Percentiles rank a stretch among this genome's conserved stretches.
phyloP scores from a whole-genome alignment of 2,329 filamentous ascomycete genomes.

The Apiospora koreana region DNA sequence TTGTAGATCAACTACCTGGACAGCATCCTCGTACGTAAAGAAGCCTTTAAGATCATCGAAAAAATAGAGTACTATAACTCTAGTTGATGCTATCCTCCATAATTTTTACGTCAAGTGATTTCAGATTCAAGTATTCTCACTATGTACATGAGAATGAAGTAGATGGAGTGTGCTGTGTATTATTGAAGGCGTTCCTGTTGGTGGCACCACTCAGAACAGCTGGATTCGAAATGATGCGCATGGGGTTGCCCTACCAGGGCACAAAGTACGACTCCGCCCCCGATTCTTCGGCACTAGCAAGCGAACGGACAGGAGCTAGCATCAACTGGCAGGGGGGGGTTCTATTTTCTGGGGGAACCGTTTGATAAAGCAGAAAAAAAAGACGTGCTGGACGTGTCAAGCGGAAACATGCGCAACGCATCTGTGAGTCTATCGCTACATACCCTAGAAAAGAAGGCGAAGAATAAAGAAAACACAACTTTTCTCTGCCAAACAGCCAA shows the following conservation, averaged over 20 bases:
- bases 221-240: neutral
- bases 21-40: too few species aligned
- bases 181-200: too few species aligned
- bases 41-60: too few species aligned
- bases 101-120: too few species aligned
- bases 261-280: neutral
- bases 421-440: neutral
- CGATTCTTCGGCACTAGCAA: conserved; percentile 2
- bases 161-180: too few species aligned
- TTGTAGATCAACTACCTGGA: too few species aligned
- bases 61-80: too few species aligned
- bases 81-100: too few species aligned
- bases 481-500: neutral
- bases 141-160: too few species aligned
- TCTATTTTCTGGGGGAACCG: neutral
- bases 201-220: neutral
- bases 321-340: neutral
- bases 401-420: neutral
- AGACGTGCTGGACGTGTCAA: neutral
- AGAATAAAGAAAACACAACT: neutral
- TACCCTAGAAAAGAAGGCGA: neutral
- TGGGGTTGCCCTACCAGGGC: conserved; percentile 1
- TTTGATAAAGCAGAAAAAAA: neutral
- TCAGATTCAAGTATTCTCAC: too few species aligned
- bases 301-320: neutral